Evolutionary conservation across 139 green algal species (phyloP).

Genomic region (Pleodorina starrii): DNA sequence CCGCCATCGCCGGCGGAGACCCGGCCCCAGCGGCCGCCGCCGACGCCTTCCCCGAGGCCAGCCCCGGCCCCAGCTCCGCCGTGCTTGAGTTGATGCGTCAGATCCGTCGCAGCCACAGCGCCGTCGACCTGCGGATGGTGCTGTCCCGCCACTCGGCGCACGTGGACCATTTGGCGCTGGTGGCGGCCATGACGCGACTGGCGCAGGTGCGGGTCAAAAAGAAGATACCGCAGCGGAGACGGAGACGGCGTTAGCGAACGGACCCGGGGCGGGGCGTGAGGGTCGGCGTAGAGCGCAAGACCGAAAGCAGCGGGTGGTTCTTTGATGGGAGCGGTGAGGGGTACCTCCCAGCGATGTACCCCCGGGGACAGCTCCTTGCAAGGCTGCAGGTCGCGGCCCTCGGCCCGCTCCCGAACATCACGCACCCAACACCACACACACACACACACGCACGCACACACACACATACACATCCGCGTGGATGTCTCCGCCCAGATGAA

Average conservation of each 20-base stretch:
- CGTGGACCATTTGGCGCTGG: slow-evolving; percentile 13
- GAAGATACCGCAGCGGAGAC: too few species aligned
- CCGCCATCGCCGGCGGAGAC: background rate
- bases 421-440: background rate
- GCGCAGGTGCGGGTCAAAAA: background rate
- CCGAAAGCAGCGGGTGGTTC: too few species aligned
- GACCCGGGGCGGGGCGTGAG: too few species aligned
- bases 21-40: background rate
- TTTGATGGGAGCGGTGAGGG: too few species aligned
- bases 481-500: too few species aligned
- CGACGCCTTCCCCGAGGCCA: background rate
- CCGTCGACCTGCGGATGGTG: slow-evolving; percentile 1
- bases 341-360: too few species aligned
- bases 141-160: background rate
- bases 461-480: background rate
- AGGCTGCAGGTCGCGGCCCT: too few species aligned
- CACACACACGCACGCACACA: background rate
- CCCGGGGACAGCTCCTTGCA: too few species aligned
- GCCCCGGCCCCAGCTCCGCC: background rate
- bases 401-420: too few species aligned
- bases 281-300: too few species aligned
- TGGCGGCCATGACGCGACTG: slow-evolving; percentile 10
- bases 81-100: background rate
- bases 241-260: too few species aligned
- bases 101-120: slow-evolving; percentile 17